A percentile compares a stretch with the other conserved stretches of the same genome.
phyloP scores from a whole-genome alignment of 148 eudicot species.

The Vaccinium vitisidaea region DNA sequence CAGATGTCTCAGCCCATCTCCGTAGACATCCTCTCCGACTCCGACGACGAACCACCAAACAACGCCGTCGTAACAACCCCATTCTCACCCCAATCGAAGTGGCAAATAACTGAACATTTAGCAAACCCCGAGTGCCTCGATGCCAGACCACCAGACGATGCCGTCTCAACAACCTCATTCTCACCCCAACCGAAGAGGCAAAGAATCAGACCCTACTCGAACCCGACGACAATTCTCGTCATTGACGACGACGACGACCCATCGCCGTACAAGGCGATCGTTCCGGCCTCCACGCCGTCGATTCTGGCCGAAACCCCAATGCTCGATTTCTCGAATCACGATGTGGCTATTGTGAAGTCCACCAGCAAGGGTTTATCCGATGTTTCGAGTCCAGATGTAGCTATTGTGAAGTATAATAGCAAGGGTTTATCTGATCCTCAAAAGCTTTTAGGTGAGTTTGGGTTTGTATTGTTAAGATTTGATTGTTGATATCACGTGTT shows the following conservation, averaged over 20 bases:
- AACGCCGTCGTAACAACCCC: not conserved
- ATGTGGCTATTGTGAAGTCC: conserved; percentile 12
- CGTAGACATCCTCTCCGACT: conserved; percentile 44
- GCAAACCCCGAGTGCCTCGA: conserved; percentile 30
- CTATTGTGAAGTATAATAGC: not conserved
- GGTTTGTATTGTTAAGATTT: not conserved
- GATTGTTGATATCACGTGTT: no score
- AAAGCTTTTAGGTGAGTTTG: no score
- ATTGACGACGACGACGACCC: conserved; percentile 53
- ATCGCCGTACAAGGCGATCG: conserved; percentile 28
- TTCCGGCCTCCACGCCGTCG: conserved; percentile 25
- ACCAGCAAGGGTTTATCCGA: not conserved
- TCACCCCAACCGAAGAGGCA: not conserved
- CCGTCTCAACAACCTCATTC: not conserved
- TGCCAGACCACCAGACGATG: conserved; percentile 6
- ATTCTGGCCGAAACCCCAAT: conserved; percentile 56
- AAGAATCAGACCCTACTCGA: conserved; percentile 11
- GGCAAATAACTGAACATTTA: conserved; percentile 5
- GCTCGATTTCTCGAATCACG: conserved; percentile 28
- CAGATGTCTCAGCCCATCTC: conserved; percentile 36
- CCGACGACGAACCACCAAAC: conserved; percentile 27
- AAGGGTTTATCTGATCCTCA: no score
- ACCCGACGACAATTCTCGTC: conserved; percentile 24
- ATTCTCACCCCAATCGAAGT: not conserved
- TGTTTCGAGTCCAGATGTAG: not conserved